phyloP scores from a whole-genome alignment of 2,329 filamentous ascomycete species.

The Trichophyton simii region DNA sequence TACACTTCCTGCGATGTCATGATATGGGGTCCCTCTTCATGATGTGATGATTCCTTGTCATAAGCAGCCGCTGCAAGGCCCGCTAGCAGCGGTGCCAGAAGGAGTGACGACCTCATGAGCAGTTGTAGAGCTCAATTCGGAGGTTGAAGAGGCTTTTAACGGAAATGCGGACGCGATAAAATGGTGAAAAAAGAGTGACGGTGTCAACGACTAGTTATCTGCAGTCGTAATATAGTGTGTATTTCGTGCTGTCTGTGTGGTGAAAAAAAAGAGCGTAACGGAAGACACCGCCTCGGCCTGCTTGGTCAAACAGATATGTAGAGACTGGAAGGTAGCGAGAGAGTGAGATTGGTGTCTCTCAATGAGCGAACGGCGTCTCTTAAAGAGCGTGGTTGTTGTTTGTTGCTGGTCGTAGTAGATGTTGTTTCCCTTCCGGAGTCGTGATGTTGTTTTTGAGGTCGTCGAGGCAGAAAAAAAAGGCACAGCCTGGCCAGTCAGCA shows the following conservation, averaged over 20 bases:
- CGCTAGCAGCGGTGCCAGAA: not conserved
- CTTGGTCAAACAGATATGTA: no score
- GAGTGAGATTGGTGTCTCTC: no score
- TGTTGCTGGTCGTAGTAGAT: not conserved
- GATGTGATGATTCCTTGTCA: not conserved
- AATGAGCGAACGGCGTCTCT: no score
- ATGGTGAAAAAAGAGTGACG: not conserved
- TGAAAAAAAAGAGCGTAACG: no score
- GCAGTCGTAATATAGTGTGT: not conserved
- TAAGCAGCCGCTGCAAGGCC: not conserved
- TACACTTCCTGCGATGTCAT: conserved; percentile 14
- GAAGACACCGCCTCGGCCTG: no score
- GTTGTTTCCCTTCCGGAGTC: not conserved
- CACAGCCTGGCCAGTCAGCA: not conserved
- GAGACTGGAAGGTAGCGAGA: no score
- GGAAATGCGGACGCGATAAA: not conserved
- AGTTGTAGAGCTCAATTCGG: not conserved
- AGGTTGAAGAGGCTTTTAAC: not conserved
- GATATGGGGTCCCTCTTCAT: not conserved
- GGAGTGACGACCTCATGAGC: not conserved
- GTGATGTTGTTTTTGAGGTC: not conserved
- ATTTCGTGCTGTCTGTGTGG: no score
- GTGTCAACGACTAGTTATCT: no score
- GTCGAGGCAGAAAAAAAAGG: not conserved
- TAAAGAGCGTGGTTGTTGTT: no score